Conservation (phyloP, 768 basidiomycete species). For the Pholiota molesta region DNA sequence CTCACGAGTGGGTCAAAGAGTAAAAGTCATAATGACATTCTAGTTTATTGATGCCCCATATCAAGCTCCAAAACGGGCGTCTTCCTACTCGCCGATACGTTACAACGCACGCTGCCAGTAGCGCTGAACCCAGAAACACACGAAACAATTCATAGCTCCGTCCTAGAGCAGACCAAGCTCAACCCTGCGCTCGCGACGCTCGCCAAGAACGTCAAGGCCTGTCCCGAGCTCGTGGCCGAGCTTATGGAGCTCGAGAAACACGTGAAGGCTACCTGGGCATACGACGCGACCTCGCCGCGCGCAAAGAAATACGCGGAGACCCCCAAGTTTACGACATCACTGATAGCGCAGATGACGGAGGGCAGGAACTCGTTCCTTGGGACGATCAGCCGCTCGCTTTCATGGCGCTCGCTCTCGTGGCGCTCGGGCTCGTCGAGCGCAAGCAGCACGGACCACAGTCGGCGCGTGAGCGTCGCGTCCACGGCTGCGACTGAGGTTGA, state of each 20-base stretch:
- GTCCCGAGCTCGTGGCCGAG: conserved; percentile 45
- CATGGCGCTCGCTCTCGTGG: neutral
- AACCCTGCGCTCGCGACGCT: conserved; percentile 35
- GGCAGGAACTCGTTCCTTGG: conserved; percentile 13
- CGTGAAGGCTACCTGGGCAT: conserved; percentile 51
- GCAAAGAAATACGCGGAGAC: conserved; percentile 21
- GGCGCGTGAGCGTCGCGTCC: neutral
- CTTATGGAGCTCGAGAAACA: conserved; percentile 56
- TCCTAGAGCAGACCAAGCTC: conserved; percentile 44
- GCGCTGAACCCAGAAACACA: conserved; percentile 48
- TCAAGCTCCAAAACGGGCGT: conserved; percentile 58
- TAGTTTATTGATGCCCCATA: neutral
- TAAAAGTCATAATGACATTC: neutral
- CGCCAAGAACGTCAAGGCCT: conserved; percentile 29
- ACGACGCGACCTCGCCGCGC: conserved; percentile 27
- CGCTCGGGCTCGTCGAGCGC: conserved; percentile 11
- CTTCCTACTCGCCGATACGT: conserved; percentile 46
- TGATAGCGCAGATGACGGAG: neutral
- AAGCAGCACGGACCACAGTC: neutral
- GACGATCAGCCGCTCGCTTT: conserved; percentile 1
- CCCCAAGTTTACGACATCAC: conserved; percentile 12
- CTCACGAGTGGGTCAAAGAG: conserved; percentile 57
- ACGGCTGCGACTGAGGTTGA: neutral
- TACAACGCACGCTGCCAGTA: conserved; percentile 52
- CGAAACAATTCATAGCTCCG: conserved; percentile 67